Evolutionary conservation across 148 eudicot genomes (phyloP), one percentile per base, ranked within the genome.

Genomic region (Gaultheria prostrata): DNA sequence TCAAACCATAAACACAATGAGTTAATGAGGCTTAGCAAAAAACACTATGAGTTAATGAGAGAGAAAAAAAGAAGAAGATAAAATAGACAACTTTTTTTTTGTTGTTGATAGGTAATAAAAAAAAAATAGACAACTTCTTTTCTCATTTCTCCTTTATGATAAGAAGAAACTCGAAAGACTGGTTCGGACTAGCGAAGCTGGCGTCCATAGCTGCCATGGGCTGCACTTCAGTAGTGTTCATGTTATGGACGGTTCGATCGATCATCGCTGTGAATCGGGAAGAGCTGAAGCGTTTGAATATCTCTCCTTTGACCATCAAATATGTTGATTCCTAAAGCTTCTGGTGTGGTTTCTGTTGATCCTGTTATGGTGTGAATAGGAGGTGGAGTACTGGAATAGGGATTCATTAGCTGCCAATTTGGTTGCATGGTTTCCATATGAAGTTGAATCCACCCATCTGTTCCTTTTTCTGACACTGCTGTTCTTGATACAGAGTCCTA

Each of bases 271-370:
- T 33, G 4, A 53, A 28, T 13, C 1, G 89, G 89, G 70, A 87
- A 87, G 32, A 87, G 89, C 79, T 87, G 74, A 76, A 87, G 89
- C 28, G 84, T 85, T 69, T 75, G 82, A 83, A 67, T 12, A 3
- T 72, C 70, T 78, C 78, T 72, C 3, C 20, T 83, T 2, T 18
- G 50, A 80, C 70, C 15, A 21, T 57, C 4, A 1, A 50, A 15
- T 80, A 50, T 65, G 3, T 45, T 7, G 35, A 4, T 15, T 12
- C 39, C 26, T 12, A n/a, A 11, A 32, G 20, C 76, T 80, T 67
- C 83, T 28, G 71, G 51, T 61, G 6, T 28, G 26, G 73, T 26
- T 80, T 9, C 18, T 14, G 72, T 4, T 67, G 72, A 67, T n/a
- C n/a, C n/a, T 39, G 46, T 57, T 45, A 48, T 21, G n/a, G 49